Base-by-base conservation (phyloP, 352 stramenopile genomes). In the Phytophthora colocasiae region DNA sequence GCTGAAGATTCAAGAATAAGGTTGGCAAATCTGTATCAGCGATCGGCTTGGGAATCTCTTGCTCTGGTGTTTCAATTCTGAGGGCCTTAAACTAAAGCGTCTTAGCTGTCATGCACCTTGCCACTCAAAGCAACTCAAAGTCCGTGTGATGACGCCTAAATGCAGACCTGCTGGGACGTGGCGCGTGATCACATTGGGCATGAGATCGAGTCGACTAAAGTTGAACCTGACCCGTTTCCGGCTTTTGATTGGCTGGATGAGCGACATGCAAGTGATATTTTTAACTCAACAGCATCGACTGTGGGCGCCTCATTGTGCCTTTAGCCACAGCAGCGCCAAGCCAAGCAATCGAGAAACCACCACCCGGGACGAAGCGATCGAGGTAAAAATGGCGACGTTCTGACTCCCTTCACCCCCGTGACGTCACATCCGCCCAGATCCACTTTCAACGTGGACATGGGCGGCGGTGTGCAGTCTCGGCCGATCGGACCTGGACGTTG, bases 391-490 rank as follows among this genome's bases (percentile, higher is more conserved):
- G 58, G 47, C 43, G 49, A 24, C 32, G 31, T 34, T 11, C 31
- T 34, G 31, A 14, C 31, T 10, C 24, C 29, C 6, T 44, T n/a
- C 10, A 27, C 12, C 54, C n/a, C 36, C 19, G 38, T 66, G 32
- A 55, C 57, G 26, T 27, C 39, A 45, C 0, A 1, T 12, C 12
- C 53, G 17, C 45, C 55, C 60, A 73, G 24, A 73, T 61, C 65
- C 53, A 29, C 64, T 69, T 73, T 69, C 39, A 39, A 41, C 52
- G 58, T 51, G 17, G 34, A 58, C 52, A 73, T 73, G 65, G 65
- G 65, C 19, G 65, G 65, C 11, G 59, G 65, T 40, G 66, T 69
- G 41, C 19, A 29, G 51, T 74, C 66, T 70, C 66, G 66, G 41
- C 60, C 66, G 8, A 29, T 69, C n/a, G 54, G 66, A 61, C 15